These are phyloP conservation scores for Paramecium tetraurelia DNA, from an alignment of 73 alveolate species.

Conservation along the genomic window DNA sequence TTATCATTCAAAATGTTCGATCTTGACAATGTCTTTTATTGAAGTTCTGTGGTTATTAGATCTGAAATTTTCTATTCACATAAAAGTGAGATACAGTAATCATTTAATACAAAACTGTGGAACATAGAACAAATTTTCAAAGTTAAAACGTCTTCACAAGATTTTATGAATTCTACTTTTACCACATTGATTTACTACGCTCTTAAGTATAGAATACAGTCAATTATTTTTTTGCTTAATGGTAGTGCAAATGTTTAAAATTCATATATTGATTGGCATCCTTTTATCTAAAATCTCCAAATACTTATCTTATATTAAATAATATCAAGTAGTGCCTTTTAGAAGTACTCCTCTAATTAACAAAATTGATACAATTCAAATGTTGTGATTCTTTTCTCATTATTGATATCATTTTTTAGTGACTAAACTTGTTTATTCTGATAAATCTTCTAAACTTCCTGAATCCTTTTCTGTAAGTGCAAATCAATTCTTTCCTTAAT, in stretches of 20 bases:
- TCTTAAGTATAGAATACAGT: neutral
- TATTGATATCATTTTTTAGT: neutral
- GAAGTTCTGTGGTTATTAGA: neutral
- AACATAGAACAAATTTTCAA: neutral
- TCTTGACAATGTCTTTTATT: neutral
- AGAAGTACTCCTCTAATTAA: neutral
- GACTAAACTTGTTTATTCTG: neutral
- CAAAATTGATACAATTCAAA: neutral
- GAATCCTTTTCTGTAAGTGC: neutral
- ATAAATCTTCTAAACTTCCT: neutral
- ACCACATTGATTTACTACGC: neutral
- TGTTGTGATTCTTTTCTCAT: neutral
- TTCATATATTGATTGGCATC: neutral
- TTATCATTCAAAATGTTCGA: neutral
- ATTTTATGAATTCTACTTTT: neutral
- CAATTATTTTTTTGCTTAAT: neutral
- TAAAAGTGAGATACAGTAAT: neutral
- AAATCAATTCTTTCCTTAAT: neutral
- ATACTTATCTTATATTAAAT: neutral
- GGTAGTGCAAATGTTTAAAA: neutral
- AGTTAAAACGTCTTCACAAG: neutral
- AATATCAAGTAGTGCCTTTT: neutral
- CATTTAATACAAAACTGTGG: neutral
- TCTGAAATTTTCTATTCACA: conserved; percentile 8
- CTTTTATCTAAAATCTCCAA: neutral